These are phyloP conservation scores for Ogataea salicorniae DNA, from an alignment of 805 yeast genomes.

Conservation along the genomic window DNA sequence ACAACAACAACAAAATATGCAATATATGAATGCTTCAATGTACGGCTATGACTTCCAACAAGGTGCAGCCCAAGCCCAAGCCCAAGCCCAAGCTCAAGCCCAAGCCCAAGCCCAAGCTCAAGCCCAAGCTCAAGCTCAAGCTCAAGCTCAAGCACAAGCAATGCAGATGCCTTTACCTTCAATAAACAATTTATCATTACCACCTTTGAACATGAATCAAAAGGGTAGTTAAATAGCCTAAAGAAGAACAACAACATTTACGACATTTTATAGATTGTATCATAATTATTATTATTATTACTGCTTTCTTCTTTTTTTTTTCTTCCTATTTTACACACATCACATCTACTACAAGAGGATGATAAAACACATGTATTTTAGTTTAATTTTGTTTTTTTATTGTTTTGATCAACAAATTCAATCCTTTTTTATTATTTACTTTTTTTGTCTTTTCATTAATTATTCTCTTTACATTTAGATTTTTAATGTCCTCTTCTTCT, in stretches of 20 bases:
- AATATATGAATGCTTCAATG: slow-evolving; percentile 12
- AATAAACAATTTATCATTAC: slow-evolving; percentile 28
- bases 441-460: no score
- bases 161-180: slow-evolving; percentile 25
- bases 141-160: slow-evolving; percentile 14
- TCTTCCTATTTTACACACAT: no score
- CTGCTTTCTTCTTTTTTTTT: no score
- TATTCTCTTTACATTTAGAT: no score
- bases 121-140: slow-evolving; percentile 14
- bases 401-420: no score
- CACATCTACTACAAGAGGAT: no score
- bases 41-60: slow-evolving; percentile 20
- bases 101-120: slow-evolving; percentile 17
- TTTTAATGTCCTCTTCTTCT: no score
- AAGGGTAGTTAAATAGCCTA: slow-evolving; percentile 7
- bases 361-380: no score
- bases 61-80: slow-evolving; percentile 4
- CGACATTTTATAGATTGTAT: neutral
- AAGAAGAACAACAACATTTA: neutral
- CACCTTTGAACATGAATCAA: slow-evolving; percentile 29
- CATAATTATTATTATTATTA: neutral
- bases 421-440: no score
- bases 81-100: slow-evolving; percentile 13
- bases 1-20: neutral
- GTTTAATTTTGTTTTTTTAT: no score